Base-by-base conservation (phyloP, 306 rosid species). In the Corylus americana region DNA sequence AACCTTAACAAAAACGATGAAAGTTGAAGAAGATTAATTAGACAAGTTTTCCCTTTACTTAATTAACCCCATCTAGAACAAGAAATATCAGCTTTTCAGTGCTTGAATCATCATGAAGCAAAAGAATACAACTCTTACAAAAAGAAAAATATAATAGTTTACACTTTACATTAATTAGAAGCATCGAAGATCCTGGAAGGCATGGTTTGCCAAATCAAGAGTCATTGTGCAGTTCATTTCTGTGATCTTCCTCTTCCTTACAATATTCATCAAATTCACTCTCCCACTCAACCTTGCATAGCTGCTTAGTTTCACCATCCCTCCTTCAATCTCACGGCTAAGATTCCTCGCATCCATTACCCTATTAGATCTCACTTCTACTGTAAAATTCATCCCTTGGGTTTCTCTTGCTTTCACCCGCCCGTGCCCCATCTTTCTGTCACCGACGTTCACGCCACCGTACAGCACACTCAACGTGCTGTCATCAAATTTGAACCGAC, bases 141-240 rank as follows among this genome's bases (percentile, higher is more conserved):
- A 22, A 22, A 22, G 25, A 22, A 22, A 22, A 22, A 22, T 22
- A 22, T 22, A 22, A 22, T 22, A 22, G 25, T 22, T 22, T 22
- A 22, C 25, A 22, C 25, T 22, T 22, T 22, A 22, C 25, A 22
- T 22, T 22, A 22, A 31, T 31, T 50, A 80, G 5, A 45, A 50
- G 55, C 97, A 94, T 31, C 42, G 77, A 47, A 88, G 62, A 71
- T 75, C 85, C 47, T 80, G 82, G 75, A 91, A 37, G 27, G 58
- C 62, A 58, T 42, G 67, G n/a, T 84, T 85, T n/a, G 70, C 80
- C 78, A 91, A 80, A 35, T 82, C 77, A 47, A 95, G 85, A 31
- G 54, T 77, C 70, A 95, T 66, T 25, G 71, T 4, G 74, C 98
- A 92, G 63, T 74, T 80, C 88, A 89, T 59, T 50, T 87, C 74